Evolutionary conservation across 345 rosid genomes (phyloP).

Genomic region (Gossypium thurberi): DNA sequence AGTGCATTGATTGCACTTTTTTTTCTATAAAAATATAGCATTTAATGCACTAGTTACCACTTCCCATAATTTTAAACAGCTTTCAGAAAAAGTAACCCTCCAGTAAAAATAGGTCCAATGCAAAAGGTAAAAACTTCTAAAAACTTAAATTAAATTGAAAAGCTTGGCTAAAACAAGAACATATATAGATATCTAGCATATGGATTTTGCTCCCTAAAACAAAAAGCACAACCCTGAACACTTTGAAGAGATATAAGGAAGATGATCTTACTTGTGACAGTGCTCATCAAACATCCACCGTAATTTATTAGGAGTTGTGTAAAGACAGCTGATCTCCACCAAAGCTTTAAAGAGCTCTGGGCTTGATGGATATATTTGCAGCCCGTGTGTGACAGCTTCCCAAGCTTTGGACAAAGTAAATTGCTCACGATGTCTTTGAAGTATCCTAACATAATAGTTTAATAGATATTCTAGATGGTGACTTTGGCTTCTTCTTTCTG

Average conservation of each 20-base stretch:
- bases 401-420: slow-evolving; percentile 52
- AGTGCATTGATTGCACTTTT: neutral
- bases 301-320: slow-evolving; percentile 72
- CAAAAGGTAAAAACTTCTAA: neutral
- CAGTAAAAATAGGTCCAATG: neutral
- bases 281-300: slow-evolving; percentile 62
- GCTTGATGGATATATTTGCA: slow-evolving; percentile 71
- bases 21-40: neutral
- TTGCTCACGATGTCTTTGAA: slow-evolving; percentile 58
- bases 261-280: slow-evolving; percentile 51
- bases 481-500: slow-evolving; percentile 79
- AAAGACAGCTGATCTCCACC: slow-evolving; percentile 59
- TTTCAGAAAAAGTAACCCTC: neutral
- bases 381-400: slow-evolving; percentile 65
- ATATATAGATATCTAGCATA: neutral
- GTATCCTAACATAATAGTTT: slow-evolving; percentile 55
- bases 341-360: slow-evolving; percentile 55
- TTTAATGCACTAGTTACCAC: neutral
- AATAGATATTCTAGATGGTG: slow-evolving; percentile 61
- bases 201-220: neutral
- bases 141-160: neutral
- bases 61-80: neutral
- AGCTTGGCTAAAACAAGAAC: neutral
- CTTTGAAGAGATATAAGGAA: neutral
- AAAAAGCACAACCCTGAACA: neutral